Evolutionary conservation across 257 asterid genomes (phyloP).

Genomic region (Solanum lignicaule): DNA sequence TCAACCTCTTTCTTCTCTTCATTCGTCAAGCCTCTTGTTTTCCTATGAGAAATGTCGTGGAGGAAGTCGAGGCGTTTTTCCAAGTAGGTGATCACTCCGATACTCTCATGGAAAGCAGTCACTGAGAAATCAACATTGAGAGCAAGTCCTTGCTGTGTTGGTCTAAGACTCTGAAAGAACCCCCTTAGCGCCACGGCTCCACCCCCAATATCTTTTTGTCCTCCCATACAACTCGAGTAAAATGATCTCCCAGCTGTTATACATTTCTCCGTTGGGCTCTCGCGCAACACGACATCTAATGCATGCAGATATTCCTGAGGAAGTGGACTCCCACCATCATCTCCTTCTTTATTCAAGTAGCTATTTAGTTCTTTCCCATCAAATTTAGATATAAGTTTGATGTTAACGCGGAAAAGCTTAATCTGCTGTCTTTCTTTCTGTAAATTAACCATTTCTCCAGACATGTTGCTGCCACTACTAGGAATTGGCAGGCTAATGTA

Average conservation of each 20-base stretch:
- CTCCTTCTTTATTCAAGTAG: conserved; percentile 38
- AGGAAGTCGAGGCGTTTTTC: conserved; percentile 61
- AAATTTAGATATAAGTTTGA: conserved; percentile 73
- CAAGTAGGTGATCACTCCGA: conserved; percentile 73
- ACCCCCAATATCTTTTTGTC: conserved; percentile 71
- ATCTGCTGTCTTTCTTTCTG: conserved; percentile 11
- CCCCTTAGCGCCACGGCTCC: conserved; percentile 86
- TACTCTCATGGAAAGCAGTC: conserved; percentile 90
- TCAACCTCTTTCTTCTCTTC: conserved; percentile 76
- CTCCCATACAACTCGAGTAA: conserved; percentile 65
- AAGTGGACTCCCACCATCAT: conserved; percentile 40
- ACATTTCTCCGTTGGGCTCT: conserved; percentile 59
- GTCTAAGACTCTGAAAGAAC: conserved; percentile 86
- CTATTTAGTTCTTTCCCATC: conserved; percentile 47
- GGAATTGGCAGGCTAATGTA: conserved; percentile 57
- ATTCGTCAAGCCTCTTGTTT: conserved; percentile 24
- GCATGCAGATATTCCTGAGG: conserved; percentile 98
- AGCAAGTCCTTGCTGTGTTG: conserved; percentile 92
- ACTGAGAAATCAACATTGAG: conserved; percentile 87
- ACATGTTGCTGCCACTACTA: not conserved
- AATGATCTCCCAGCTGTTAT: conserved; percentile 53
- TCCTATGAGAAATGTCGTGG: conserved; percentile 31
- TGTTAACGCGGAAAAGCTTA: conserved; percentile 58
- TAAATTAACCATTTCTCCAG: not conserved
- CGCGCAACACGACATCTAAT: conserved; percentile 74